Evolutionary conservation across 176 grass and related monocot species (phyloP), one percentile per base, ranked within the genome.

Genomic region (Aegilops bicornis): DNA sequence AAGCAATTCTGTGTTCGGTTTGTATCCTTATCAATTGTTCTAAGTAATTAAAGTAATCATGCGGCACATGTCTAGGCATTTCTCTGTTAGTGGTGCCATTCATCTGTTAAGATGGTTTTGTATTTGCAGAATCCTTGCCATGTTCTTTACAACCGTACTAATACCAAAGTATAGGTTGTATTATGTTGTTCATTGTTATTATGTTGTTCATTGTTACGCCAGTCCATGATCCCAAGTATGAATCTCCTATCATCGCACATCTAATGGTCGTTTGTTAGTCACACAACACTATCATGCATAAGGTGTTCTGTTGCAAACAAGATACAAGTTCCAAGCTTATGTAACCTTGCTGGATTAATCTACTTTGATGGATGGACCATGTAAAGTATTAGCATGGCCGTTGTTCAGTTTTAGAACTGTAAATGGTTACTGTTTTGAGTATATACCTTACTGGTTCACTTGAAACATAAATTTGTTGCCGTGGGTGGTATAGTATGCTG

Each of bases 101-200:
- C 52, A 63, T 86, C 25, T 66, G 70, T 40, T 43, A 64, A 85
- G 70, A 84, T 84, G 58, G 58, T 75, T n/a, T 56, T 69, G 64
- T 52, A 24, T 35, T 35, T 69, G 13, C 58, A 52, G 27, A 81
- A 59, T 71, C 8, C 24, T 54, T 45, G 7, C 2, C 64, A 10
- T 79, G 39, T 6, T 4, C 64, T 50, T 79, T 83, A 62, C 65
- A 87, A 33, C 62, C 40, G 23, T 17, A 61, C 59, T n/a, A 24
- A 61, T 31, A 64, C 59, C 1, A 48, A 37, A 60, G 52, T 39
- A 22, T 29, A 35, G 20, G 23, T 72, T 62, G n/a, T 86, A 60
- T 59, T 10, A 79, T 40, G 48, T 43, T 59, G 20, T 69, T 39
- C 35, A 36, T 42, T 59, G 19, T 69, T 86, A 58, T 40, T 9